These are phyloP conservation scores for Logfia minima DNA, from an alignment of 129 eudicot genomes.

Conservation along the genomic window DNA sequence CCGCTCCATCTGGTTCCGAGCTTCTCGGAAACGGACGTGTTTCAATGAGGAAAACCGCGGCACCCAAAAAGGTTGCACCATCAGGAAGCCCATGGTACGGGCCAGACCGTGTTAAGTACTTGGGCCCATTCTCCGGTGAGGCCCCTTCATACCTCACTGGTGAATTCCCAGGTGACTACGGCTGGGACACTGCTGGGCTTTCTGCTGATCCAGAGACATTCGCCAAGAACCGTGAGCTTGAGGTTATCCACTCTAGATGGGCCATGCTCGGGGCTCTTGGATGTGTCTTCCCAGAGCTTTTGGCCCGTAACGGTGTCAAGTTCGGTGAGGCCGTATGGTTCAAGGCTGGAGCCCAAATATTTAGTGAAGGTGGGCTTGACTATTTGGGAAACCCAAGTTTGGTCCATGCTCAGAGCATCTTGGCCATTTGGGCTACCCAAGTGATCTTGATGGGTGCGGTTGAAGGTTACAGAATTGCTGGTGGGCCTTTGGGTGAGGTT, in stretches of 20 bases:
- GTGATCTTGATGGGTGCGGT: conserved; percentile 72
- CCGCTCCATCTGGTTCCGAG: conserved; percentile 42
- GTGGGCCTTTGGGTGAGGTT: conserved; percentile 72
- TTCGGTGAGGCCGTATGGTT: conserved; percentile 78
- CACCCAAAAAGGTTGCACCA: conserved; percentile 38
- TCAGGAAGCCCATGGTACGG: conserved; percentile 70
- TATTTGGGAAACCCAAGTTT: conserved; percentile 70
- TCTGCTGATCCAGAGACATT: conserved; percentile 78
- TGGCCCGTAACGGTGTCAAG: conserved; percentile 75
- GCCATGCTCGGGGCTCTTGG: conserved; percentile 66
- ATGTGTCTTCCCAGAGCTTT: conserved; percentile 71
- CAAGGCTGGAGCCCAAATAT: conserved; percentile 80
- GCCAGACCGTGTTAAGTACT: conserved; percentile 71
- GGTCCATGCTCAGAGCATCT: conserved; percentile 74
- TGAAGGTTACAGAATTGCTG: conserved; percentile 70
- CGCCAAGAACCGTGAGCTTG: conserved; percentile 79
- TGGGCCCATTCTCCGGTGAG: conserved; percentile 81
- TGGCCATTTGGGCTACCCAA: conserved; percentile 73
- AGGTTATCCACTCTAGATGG: conserved; percentile 45
- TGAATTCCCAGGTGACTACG: conserved; percentile 76
- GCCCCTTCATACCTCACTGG: conserved; percentile 74
- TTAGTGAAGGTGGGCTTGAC: conserved; percentile 74
- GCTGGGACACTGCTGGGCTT: conserved; percentile 79
- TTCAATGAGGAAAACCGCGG: conserved; percentile 53
- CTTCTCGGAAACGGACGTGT: conserved; percentile 44